These are phyloP conservation scores for Sutorius eximius DNA, from an alignment of 1,284 basidiomycete genomes.

Conservation along the genomic window DNA sequence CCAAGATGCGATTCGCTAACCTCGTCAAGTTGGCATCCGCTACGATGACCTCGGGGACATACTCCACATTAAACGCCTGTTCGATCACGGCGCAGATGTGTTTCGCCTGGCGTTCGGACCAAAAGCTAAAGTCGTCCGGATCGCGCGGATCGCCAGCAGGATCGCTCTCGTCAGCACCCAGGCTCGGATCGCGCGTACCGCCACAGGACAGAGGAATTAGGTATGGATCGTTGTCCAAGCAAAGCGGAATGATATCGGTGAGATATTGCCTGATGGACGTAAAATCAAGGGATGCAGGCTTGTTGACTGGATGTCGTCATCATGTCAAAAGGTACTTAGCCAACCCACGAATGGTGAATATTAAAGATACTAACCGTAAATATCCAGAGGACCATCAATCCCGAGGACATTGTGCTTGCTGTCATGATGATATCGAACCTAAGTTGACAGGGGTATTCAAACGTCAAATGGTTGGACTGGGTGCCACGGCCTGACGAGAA, in stretches of 20 bases:
- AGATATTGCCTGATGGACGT: slow-evolving; percentile 64
- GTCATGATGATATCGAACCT: slow-evolving; percentile 87
- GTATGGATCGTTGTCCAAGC: slow-evolving; percentile 82
- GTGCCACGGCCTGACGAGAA: background rate
- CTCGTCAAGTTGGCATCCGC: slow-evolving; percentile 89
- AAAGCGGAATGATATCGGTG: slow-evolving; percentile 78
- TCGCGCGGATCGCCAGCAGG: slow-evolving; percentile 55
- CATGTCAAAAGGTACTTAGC: slow-evolving; percentile 3
- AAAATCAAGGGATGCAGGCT: slow-evolving; percentile 62
- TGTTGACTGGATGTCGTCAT: slow-evolving; percentile 54
- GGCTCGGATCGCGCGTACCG: slow-evolving; percentile 26
- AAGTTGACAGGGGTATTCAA: background rate
- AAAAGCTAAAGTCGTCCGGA: slow-evolving; percentile 92
- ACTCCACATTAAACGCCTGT: slow-evolving; percentile 84
- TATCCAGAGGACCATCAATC: slow-evolving; percentile 79
- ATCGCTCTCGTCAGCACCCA: slow-evolving; percentile 16
- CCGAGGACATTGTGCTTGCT: slow-evolving; percentile 97
- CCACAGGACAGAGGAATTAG: slow-evolving; percentile 78
- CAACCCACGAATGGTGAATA: background rate
- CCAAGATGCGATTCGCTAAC: slow-evolving; percentile 80
- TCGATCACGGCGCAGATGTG: slow-evolving; percentile 79
- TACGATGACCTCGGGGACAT: slow-evolving; percentile 85
- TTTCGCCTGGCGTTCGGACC: slow-evolving; percentile 86
- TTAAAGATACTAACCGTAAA: slow-evolving; percentile 66
- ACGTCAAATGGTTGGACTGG: slow-evolving; percentile 3